These are phyloP conservation scores for Phytopythium chamaehyphon DNA, from an alignment of 352 stramenopile genomes.

Conservation along the genomic window DNA sequence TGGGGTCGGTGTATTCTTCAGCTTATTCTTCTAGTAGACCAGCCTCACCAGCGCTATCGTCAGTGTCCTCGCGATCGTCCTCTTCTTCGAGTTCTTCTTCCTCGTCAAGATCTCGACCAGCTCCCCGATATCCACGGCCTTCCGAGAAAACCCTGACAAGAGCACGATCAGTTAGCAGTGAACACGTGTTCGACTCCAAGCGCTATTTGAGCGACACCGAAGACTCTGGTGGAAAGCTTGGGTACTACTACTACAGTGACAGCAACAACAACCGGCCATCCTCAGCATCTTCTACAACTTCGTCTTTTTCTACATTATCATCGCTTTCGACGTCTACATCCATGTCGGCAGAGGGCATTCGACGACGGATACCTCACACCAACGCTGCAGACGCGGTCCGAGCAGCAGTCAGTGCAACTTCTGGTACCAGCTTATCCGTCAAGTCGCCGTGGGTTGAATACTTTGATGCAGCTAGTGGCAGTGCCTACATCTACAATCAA, in stretches of 20 bases:
- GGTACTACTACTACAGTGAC: slow-evolving; percentile 20
- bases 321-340: slow-evolving; percentile 13
- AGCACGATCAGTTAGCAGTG: not conserved
- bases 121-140: not conserved
- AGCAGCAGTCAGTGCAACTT: not conserved
- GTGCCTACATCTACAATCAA: slow-evolving; percentile 72
- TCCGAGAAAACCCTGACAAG: not conserved
- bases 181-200: not conserved
- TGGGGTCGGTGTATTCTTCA: slow-evolving; percentile 13
- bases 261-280: slow-evolving; percentile 14
- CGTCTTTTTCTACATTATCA: slow-evolving; percentile 17
- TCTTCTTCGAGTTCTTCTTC: slow-evolving; percentile 17
- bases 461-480: slow-evolving; percentile 46
- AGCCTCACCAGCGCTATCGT: slow-evolving; percentile 41
- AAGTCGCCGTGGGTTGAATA: slow-evolving; percentile 50
- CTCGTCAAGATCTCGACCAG: not conserved
- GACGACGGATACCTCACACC: slow-evolving; percentile 3
- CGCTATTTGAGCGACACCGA: slow-evolving; percentile 23
- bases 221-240: slow-evolving; percentile 11
- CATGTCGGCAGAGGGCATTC: not conserved
- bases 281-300: slow-evolving; percentile 16
- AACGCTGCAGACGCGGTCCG: not conserved
- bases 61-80: slow-evolving; percentile 36
- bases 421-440: no score
- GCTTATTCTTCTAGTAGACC: slow-evolving; percentile 35